Evolutionary conservation across 2,329 filamentous ascomycete genomes (phyloP), one percentile per base, ranked within the genome.

Genomic region (Fusarium sp.): DNA sequence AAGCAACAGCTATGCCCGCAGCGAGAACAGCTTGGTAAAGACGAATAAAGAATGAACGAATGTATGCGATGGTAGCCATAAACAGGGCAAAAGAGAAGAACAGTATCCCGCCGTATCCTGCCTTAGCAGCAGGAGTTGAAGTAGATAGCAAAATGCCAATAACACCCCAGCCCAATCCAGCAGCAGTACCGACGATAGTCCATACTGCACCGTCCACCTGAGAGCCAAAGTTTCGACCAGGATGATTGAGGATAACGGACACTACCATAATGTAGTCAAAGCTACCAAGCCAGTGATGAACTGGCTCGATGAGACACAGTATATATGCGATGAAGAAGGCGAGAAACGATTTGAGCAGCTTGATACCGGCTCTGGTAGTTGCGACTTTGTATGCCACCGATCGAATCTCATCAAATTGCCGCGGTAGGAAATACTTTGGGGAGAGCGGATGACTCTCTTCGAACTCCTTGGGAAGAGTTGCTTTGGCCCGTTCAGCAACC

Each of bases 231-330:
- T 83, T 81, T 34, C 85, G 78, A 22, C 81, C 83, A 4, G 85
- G 78, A 64, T 88, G 85, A 55, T 87, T 87, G 40, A 87, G 65
- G 19, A 87, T 79, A n/a, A 81, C 76, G 3, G 85, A 87, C 43
- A 88, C 71, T 5, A 78, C 80, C 77, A 85, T 82, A 57, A 87
- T 79, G 64, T 86, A 87, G 61, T 77, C 78, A 64, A 85, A 83
- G 13, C 74, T 77, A 2, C 85, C 85, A 5, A 87, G 75, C 78
- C 80, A 84, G n/a, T 70, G 53, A n/a, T 77, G 76, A 5, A 81
- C 76, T 4, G 67, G 67, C 2, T 83, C 82, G 6, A 86, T 70
- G 3, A 87, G 79, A 61, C 85, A 87, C 15, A 87, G 68, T 2
- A 83, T 71, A 67, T 87, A 87, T 3, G 84, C 80, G 42, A 82